Conservation (phyloP, 495 filamentous ascomycete species). For the Penicillium bialowiezense region DNA sequence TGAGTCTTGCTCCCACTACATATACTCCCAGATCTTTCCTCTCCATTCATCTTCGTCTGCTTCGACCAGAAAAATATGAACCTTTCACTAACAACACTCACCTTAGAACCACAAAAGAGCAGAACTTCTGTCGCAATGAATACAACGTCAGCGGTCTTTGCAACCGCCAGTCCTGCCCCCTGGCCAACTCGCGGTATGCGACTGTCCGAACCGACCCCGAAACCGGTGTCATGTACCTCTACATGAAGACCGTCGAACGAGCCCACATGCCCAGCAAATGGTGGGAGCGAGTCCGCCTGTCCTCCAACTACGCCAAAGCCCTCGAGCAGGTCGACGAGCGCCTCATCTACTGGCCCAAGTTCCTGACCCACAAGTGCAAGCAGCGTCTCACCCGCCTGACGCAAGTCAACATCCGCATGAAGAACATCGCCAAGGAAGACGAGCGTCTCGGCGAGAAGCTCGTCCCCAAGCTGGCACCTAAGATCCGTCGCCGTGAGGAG, state of each 20-base stretch:
- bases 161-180: conserved; percentile 90
- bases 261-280: conserved; percentile 86
- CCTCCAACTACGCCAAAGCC: conserved; percentile 84
- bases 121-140: conserved; percentile 95
- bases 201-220: conserved; percentile 81
- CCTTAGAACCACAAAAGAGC: conserved; percentile 77
- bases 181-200: conserved; percentile 94
- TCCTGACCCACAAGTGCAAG: conserved; percentile 94
- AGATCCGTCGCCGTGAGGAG: conserved; percentile 83
- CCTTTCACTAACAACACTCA: conserved; percentile 11
- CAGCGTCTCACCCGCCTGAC: conserved; percentile 91
- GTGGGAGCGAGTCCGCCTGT: conserved; percentile 93
- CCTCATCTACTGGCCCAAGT: conserved; percentile 95
- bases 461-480: conserved; percentile 88
- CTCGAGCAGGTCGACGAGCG: conserved; percentile 84
- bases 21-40: conserved; percentile 1
- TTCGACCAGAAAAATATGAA: conserved; percentile 6
- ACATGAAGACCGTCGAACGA: conserved; percentile 95
- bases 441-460: conserved; percentile 85
- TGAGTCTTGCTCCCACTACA: conserved; percentile 37
- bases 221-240: conserved; percentile 85
- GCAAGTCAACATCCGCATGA: conserved; percentile 86
- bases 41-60: not conserved
- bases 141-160: conserved; percentile 94
- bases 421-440: conserved; percentile 80